Evolutionary conservation across 2,329 filamentous ascomycete species (phyloP).

Genomic region (Ceratocystis alfenasii): DNA sequence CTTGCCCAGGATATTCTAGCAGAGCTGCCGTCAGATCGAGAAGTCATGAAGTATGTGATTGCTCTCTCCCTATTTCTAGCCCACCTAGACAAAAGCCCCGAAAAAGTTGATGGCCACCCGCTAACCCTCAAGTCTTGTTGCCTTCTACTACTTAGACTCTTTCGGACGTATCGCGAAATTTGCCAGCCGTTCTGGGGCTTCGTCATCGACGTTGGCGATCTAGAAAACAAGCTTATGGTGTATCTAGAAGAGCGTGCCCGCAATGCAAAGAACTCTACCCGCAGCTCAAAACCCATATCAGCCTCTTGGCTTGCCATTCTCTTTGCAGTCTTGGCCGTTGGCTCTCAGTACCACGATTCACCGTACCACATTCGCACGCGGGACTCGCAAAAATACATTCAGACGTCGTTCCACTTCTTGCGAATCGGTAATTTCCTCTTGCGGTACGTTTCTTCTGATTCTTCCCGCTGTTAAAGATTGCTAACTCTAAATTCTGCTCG

Average conservation of each 20-base stretch:
- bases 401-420: slow-evolving; percentile 54
- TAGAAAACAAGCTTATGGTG: slow-evolving; percentile 52
- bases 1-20: slow-evolving; percentile 49
- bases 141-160: slow-evolving; percentile 35
- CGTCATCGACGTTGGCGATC: slow-evolving; percentile 52
- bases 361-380: slow-evolving; percentile 49
- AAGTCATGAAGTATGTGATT: slow-evolving; percentile 51
- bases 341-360: slow-evolving; percentile 54
- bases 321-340: slow-evolving; percentile 53
- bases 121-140: slow-evolving; percentile 10
- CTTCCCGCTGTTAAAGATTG: background rate
- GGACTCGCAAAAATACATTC: slow-evolving; percentile 49
- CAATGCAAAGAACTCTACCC: slow-evolving; percentile 37
- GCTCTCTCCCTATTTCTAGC: background rate
- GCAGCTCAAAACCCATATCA: slow-evolving; percentile 42
- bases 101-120: background rate
- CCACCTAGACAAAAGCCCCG: background rate
- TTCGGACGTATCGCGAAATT: slow-evolving; percentile 55
- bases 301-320: slow-evolving; percentile 55
- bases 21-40: slow-evolving; percentile 51
- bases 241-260: slow-evolving; percentile 53
- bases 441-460: slow-evolving; percentile 31
- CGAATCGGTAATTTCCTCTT: slow-evolving; percentile 52
- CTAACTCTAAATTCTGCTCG: background rate
- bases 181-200: slow-evolving; percentile 58